A percentile compares a stretch with the other conserved stretches of the same genome.
These are phyloP conservation scores for Anisogramma anomala DNA, from an alignment of 2,329 filamentous ascomycete species.

Conservation along the genomic window DNA sequence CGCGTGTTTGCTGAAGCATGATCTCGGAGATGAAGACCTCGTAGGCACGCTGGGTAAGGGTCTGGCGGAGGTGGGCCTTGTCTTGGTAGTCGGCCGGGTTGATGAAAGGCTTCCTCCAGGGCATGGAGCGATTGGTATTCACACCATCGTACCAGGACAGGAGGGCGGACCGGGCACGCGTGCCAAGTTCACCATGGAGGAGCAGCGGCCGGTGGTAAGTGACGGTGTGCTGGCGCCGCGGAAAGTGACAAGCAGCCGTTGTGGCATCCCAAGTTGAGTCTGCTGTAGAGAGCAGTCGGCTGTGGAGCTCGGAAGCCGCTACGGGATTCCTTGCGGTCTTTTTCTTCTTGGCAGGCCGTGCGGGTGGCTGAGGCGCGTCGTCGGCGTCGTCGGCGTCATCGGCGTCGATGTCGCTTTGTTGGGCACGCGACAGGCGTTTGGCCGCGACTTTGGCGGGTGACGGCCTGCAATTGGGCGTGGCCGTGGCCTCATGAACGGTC, in stretches of 20 bases:
- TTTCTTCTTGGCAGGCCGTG: background rate
- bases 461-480: background rate
- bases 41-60: slow-evolving; percentile 45
- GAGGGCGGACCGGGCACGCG: slow-evolving; percentile 25
- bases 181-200: slow-evolving; percentile 26
- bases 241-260: slow-evolving; percentile 15
- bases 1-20: slow-evolving; percentile 56
- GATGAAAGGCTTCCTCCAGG: slow-evolving; percentile 48
- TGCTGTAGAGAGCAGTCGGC: slow-evolving; percentile 17
- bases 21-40: slow-evolving; percentile 57
- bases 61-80: slow-evolving; percentile 26
- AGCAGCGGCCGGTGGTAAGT: slow-evolving; percentile 40
- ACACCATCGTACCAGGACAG: slow-evolving; percentile 42
- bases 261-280: background rate
- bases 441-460: background rate
- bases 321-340: background rate
- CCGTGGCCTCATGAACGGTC: background rate
- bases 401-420: background rate
- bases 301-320: slow-evolving; percentile 11
- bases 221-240: slow-evolving; percentile 25
- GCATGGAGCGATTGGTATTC: slow-evolving; percentile 39
- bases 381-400: slow-evolving; percentile 2
- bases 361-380: background rate
- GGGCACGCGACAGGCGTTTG: background rate
- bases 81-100: slow-evolving; percentile 26